Base-by-base conservation (phyloP, 176 grass and related monocot species). In the Aechmea fasciata region DNA sequence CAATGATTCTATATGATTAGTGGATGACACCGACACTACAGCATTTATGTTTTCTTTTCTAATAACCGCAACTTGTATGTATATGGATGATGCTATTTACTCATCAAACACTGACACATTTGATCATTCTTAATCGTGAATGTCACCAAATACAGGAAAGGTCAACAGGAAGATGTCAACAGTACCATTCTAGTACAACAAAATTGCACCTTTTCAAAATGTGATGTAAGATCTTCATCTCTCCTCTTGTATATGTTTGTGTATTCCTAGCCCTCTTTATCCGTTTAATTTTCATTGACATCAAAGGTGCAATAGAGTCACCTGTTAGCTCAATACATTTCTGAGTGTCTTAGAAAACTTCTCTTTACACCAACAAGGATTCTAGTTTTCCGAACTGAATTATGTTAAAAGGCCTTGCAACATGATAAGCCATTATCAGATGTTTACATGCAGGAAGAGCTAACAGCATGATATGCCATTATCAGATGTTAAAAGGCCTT, bases 201-300 rank as follows among this genome's bases (percentile, higher is more conserved):
- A 69, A 51, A 53, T 51, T 13, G 41, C 1, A 66, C 17, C 2
- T 41, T 53, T 12, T 68, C 33, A 12, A 69, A 69, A 77, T 13
- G 53, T 49, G 33, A 65, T 57, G 74, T 77, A 69, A 77, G 74
- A 48, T 69, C 41, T 48, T 59, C 18, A 48, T 69, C 19, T 51
- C 47, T 25, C 54, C 9, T 48, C 1, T 10, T 23, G 13, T n/a
- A 72, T 57, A 57, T 28, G 10, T 47, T 59, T 74, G 9, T 13
- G 11, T 53, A 15, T 11, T 48, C 24, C 0, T 25, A 26, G 13
- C 13, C 13, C 10, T 26, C 50, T 52, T 13, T 11, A 13, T 51
- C 23, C 14, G 1, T 18, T 11, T 62, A 26, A 13, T 73, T 61
- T 61, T 1, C 11, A 11, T 15, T 41, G 33, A 6, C 33, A 41